These are phyloP conservation scores for Pichia eremophila DNA, from an alignment of 805 yeast species.

Conservation along the genomic window DNA sequence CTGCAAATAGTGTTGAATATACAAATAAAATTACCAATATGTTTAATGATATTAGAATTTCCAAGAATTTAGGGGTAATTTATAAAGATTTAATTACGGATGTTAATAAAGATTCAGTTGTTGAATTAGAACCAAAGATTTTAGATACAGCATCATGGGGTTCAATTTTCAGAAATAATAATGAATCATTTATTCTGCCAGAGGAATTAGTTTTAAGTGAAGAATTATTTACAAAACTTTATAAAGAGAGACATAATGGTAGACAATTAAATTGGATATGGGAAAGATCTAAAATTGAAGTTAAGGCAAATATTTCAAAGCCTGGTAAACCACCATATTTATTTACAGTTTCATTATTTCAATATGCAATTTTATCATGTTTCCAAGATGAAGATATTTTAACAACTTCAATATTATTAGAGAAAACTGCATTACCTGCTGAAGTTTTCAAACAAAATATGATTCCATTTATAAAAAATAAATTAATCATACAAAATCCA, in stretches of 20 bases:
- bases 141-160: conserved; percentile 26
- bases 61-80: conserved; percentile 57
- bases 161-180: conserved; percentile 21
- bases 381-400: conserved; percentile 62
- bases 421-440: conserved; percentile 56
- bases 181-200: conserved; percentile 54
- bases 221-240: conserved; percentile 58
- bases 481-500: conserved; percentile 60
- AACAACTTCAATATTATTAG: conserved; percentile 50
- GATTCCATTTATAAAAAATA: conserved; percentile 69
- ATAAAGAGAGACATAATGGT: conserved; percentile 70
- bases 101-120: conserved; percentile 7
- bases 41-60: conserved; percentile 89
- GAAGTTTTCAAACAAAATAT: conserved; percentile 69
- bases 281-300: conserved; percentile 88
- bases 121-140: conserved; percentile 26
- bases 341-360: conserved; percentile 76
- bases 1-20: conserved; percentile 85
- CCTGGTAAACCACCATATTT: conserved; percentile 74
- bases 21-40: conserved; percentile 89
- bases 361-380: conserved; percentile 78
- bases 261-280: conserved; percentile 92
- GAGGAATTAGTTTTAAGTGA: conserved; percentile 53
- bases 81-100: conserved; percentile 21
- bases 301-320: conserved; percentile 75